Conservation (phyloP, 352 stramenopile species). For the Globisporangium nunn region DNA sequence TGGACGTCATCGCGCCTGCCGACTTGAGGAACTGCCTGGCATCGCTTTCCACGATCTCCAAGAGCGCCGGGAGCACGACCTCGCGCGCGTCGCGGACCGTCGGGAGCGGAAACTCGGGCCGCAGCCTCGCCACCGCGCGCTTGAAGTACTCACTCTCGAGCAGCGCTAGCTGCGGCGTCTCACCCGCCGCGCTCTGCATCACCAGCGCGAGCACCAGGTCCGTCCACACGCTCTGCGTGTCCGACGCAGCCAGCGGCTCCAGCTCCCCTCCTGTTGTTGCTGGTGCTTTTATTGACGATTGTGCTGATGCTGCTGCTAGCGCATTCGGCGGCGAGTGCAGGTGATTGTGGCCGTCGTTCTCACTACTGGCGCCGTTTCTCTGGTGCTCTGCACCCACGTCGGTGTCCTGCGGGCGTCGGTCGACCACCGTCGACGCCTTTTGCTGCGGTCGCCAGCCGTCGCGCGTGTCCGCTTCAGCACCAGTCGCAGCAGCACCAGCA, state of each 20-base stretch:
- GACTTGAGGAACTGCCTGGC: slow-evolving; percentile 11
- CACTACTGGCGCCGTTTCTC: no score
- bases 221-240: slow-evolving; percentile 12
- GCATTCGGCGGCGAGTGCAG: no score
- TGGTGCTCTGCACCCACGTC: no score
- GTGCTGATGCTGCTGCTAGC: no score
- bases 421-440: no score
- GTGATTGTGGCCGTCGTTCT: no score
- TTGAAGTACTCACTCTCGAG: slow-evolving; percentile 23
- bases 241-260: neutral
- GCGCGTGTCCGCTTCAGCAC: no score
- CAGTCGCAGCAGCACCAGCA: no score
- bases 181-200: neutral
- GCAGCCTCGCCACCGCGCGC: slow-evolving; percentile 13
- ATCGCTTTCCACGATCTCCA: slow-evolving; percentile 4
- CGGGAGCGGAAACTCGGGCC: slow-evolving; percentile 12
- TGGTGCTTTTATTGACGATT: neutral
- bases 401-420: no score
- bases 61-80: slow-evolving; percentile 16
- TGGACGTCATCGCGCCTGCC: slow-evolving; percentile 8
- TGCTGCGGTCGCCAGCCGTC: no score
- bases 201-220: slow-evolving; percentile 25
- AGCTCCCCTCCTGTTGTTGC: neutral
- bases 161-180: slow-evolving; percentile 5
- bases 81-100: slow-evolving; percentile 4